Evolutionary conservation across 2,329 filamentous ascomycete genomes (phyloP), one percentile per base, ranked within the genome.

Genomic region (Fusarium brevicatenulatum): DNA sequence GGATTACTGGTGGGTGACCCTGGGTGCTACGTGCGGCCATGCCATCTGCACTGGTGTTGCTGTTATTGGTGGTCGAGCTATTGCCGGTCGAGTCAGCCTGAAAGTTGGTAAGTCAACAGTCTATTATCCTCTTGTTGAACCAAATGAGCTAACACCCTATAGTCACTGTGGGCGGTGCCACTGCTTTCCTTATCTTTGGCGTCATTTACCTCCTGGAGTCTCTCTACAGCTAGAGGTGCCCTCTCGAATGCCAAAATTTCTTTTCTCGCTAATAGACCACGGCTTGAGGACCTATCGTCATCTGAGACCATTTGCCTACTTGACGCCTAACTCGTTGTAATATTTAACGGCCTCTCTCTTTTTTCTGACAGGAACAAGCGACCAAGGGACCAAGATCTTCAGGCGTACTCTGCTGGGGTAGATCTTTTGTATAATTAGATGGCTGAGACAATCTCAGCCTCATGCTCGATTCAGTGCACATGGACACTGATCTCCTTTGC

Each of bases 1-100:
- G 82, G 96, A 99, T 81, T 99, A 98, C 82, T 98, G 95, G 95
- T 98, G 95, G 93, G 96, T 99, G 40, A 98, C 95, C 8, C 86
- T 95, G 52, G 96, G 96, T 66, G 95, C 96, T 4, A 90, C 96
- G 40, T 87, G 90, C 52, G 96, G 96, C 15, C 96, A 99, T 82
- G 92, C 90, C 50, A 90, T 95, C 73, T 99, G 96, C 85, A 98
- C 96, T 11, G 92, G 93, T 52, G 91, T 94, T 28, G 96, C 96
- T 46, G 96, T 99, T 43, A 88, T 99, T 68, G 96, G 96, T 47
- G 96, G 96, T 16, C 89, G 94, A 77, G 95, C 96, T 57, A 93
- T 99, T 81, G 96, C 96, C 46, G 96, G 96, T 37, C 92, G 89
- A 80, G 96, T 99, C 74, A 98, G 95, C 85, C 90, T 99, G 85